phyloP scores from a whole-genome alignment of 177 flowering plant species.

The Vitis hybrid region DNA sequence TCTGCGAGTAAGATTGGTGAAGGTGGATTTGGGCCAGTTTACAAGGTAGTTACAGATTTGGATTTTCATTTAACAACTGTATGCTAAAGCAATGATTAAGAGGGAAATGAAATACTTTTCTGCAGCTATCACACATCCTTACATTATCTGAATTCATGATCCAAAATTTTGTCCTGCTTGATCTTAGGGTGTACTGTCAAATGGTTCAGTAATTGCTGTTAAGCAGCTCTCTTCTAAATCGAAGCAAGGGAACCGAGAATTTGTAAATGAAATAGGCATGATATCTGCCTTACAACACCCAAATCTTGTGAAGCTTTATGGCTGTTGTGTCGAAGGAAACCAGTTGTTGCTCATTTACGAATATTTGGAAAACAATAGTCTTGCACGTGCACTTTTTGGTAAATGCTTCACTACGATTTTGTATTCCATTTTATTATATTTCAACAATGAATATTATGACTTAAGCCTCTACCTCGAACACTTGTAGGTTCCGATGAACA shows the following conservation, averaged over 20 bases:
- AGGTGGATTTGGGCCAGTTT: constrained; percentile 96
- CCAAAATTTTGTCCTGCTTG: not conserved
- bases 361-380: constrained; percentile 82
- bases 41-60: constrained; percentile 50
- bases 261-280: constrained; percentile 92
- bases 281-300: constrained; percentile 88
- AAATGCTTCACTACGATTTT: constrained; percentile 8
- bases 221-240: constrained; percentile 92
- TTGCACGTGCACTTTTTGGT: constrained; percentile 94
- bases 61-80: not conserved
- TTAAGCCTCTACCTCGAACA: not conserved
- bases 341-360: constrained; percentile 79
- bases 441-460: not conserved
- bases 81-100: too few relatives aligned
- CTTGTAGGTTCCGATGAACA: constrained; percentile 48
- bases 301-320: constrained; percentile 80
- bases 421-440: not conserved
- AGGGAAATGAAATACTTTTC: too few relatives aligned
- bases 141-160: not conserved
- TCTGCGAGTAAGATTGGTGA: constrained; percentile 87
- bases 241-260: constrained; percentile 94
- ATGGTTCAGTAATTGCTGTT: constrained; percentile 83
- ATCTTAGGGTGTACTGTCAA: constrained; percentile 65
- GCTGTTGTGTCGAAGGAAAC: constrained; percentile 92
- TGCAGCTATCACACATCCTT: not conserved